These are phyloP conservation scores for Sclerotinia minor DNA, from an alignment of 2,329 filamentous ascomycete species.

Conservation along the genomic window DNA sequence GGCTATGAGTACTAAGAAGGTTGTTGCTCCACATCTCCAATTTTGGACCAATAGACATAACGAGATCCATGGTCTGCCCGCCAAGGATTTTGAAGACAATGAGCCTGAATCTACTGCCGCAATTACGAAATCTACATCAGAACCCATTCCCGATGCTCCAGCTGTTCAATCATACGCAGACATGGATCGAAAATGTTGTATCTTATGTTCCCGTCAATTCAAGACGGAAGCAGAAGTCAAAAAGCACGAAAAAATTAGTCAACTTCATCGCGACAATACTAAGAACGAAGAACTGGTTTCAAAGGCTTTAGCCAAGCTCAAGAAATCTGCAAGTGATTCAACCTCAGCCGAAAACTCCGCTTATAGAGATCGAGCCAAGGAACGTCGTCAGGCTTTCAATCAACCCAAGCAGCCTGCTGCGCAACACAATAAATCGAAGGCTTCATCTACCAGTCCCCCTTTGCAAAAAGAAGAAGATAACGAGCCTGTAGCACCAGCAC, in stretches of 20 bases:
- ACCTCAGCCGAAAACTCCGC: conserved; percentile 30
- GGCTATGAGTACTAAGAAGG: conserved; percentile 41
- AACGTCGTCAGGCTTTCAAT: conserved; percentile 62
- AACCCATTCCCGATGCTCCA: conserved; percentile 39
- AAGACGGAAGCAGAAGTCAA: conserved; percentile 55
- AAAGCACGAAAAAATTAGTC: conserved; percentile 59
- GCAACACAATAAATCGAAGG: conserved; percentile 43
- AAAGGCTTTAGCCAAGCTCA: conserved; percentile 44
- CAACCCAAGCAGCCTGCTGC: conserved; percentile 56
- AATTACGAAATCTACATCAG: conserved; percentile 25
- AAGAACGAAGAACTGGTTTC: conserved; percentile 50
- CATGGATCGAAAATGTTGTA: conserved; percentile 56
- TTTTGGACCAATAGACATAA: conserved; percentile 72
- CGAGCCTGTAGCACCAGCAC: conserved; percentile 41
- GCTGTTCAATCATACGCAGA: conserved; percentile 61
- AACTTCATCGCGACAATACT: conserved; percentile 57
- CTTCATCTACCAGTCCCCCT: conserved; percentile 28
- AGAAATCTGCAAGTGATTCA: conserved; percentile 35
- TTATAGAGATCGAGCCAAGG: conserved; percentile 63
- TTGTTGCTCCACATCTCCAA: conserved; percentile 64
- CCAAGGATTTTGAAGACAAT: conserved; percentile 44
- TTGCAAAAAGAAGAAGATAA: conserved; percentile 45
- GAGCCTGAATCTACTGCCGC: conserved; percentile 28
- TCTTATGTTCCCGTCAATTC: conserved; percentile 62
- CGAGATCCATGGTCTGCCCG: conserved; percentile 58